Base-by-base conservation (phyloP, 805 yeast genomes). In the Blastobotrys terrestris region DNA sequence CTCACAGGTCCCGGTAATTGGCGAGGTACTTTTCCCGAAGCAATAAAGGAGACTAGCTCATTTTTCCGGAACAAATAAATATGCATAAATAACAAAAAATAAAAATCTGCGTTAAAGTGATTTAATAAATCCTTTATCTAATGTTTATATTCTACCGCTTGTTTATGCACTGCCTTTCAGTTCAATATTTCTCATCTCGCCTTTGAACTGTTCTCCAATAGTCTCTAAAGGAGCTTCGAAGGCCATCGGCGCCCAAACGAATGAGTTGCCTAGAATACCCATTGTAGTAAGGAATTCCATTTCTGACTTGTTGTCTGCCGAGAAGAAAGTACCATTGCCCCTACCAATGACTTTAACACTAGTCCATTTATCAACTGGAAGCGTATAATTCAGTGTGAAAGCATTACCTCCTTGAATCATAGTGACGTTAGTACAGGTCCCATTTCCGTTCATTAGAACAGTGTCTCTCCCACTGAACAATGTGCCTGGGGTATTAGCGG, bases 351-450 rank as follows among this genome's bases (percentile, higher is more conserved):
- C 11, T 14, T 18, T 14, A 5, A 14, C 22, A 7, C 20, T 21
- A 5, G 21, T 21, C 46, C 46, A 44, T 18, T 18, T 16, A 18
- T 16, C 31, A 19, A 44, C 31, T 5, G 46, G 46, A 14, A 44
- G 31, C 4, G 46, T 44, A 22, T 44, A 44, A 20, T 44, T 44
- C 26, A 44, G 21, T 14, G 21, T 16, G 46, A 19, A 44, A 18
- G 46, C 26, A 16, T 41, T 49, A 14, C 51, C 46, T 3, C 50
- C 51, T 11, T 51, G 31, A 21, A 49, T 22, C 41, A 49, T 42
- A 35, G 46, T 44, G 7, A 31, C 16, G 18, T 44, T 44, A 8
- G 47, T 8, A 19, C 16, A 21, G 43, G 47, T 15, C 5, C 47
- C 49, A 21, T 21, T 18, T 6, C 46, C 46, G 6, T n/a, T 26